Base-by-base conservation (phyloP, 306 rosid species). In the Begonia peltatifolia region DNA sequence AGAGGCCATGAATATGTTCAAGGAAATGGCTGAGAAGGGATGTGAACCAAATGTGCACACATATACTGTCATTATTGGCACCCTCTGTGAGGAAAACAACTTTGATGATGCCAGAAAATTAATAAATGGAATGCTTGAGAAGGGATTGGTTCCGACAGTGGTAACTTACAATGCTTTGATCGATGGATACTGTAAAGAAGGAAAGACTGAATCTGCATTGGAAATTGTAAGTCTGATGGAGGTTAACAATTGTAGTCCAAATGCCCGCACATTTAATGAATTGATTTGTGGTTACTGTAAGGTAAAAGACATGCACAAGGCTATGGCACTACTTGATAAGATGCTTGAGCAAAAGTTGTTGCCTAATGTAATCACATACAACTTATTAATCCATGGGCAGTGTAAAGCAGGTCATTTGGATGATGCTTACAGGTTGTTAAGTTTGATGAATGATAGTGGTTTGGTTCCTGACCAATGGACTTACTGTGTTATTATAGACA, bases 121-220 rank as follows among this genome's bases (percentile, higher is more conserved):
- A 65, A 54, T 83, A 3, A 30, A 76, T 52, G 38, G 56, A 47
- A 87, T 87, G 96, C 23, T 67, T 63, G 76, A 78, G 77, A 80
- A 76, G 60, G 72, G 79, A 53, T 18, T 87, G 74, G 68, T 59
- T 64, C 85, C 84, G 9, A 71, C 22, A 64, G 73, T 67, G 61
- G 76, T 78, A 11, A 75, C 90, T 0, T 87, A 74, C 71, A 87
- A 83, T 68, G 81, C 90, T 22, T 68, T 87, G 76, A 76, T 87
- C 64, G 65, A 56, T 64, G 94, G 96, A 41, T 83, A 74, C 63
- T 87, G 94, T 62, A 81, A 68, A 70, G 18, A 10, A 50, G 90
- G 87, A 41, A 73, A 65, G 68, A 68, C 68, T 73, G 79, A 64
- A 57, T 72, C 56, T 50, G 96, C 89, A 9, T 42, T 78, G 61